Evolutionary conservation across 2,329 filamentous ascomycete species (phyloP), one percentile per base, ranked within the genome.

Genomic region (Rhexocercosporidium sp.): DNA sequence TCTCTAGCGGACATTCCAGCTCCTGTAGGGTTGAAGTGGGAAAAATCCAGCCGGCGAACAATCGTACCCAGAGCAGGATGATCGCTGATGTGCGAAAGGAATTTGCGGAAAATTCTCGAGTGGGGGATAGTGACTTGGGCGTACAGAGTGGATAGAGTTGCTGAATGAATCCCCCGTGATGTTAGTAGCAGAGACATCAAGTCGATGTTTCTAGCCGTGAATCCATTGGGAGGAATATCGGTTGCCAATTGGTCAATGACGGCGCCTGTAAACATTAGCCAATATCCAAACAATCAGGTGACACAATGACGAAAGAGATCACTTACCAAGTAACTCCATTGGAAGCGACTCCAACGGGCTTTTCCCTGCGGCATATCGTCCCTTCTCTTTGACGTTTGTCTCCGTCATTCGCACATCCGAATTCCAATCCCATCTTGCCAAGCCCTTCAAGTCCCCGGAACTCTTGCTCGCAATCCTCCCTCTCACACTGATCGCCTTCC

Each of bases 21-120:
- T 64, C 91, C 90, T 64, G 91, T 88, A 25, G 92, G 92, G 77
- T 93, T 94, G 80, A 94, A 94, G 82, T 94, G 92, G 69, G 91
- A 94, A 75, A 96, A 94, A 80, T 96, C 92, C 54, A 95, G 82
- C 60, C 92, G 90, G 66, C 91, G 88, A 53, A 95, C 91, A 73
- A 94, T 88, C 47, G 88, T 90, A 54, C 92, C 92, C 63, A 94
- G 83, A 9, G 88, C 83, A 1, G 88, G 86, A 76, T 94, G 89
- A 66, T 86, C 81, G 54, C 83, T 82, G 71, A 95, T 83, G 75
- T 92, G 92, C 66, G 84, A 83, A 59, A 94, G 85, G 73, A 94
- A 93, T 79, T 95, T 95, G 76, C 89, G 89, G 81, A 94, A 96
- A 77, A 94, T 93, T 68, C 89, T 84, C 29, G 92, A 95, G 82